These are phyloP conservation scores for Fusarium nygamai DNA, from an alignment of 2,329 filamentous ascomycete genomes.

Conservation along the genomic window DNA sequence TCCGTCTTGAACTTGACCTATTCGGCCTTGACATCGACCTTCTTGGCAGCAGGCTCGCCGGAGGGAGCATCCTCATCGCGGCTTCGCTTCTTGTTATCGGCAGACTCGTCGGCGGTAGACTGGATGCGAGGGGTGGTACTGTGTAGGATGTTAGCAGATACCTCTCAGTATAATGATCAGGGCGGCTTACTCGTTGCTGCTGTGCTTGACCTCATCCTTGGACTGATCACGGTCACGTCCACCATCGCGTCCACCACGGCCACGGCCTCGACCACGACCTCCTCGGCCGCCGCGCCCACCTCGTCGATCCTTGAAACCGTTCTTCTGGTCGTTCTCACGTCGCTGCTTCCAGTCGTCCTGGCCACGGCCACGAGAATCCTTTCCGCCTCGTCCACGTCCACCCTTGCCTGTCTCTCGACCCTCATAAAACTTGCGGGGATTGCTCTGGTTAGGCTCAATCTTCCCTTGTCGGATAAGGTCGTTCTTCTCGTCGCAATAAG, in stretches of 20 bases:
- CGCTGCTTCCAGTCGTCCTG: constrained; percentile 72
- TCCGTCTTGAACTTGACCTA: constrained; percentile 64
- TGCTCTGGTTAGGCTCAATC: constrained; percentile 65
- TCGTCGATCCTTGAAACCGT: constrained; percentile 63
- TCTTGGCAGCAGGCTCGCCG: constrained; percentile 66
- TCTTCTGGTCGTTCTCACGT: constrained; percentile 69
- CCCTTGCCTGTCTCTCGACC: constrained; percentile 54
- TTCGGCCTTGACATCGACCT: constrained; percentile 65
- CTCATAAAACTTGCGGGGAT: constrained; percentile 60
- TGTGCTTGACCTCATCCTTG: constrained; percentile 42
- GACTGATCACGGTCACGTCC: constrained; percentile 51
- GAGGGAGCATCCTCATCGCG: constrained; percentile 61
- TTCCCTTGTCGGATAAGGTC: constrained; percentile 77
- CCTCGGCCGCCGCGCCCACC: constrained; percentile 56
- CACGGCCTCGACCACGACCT: constrained; percentile 56
- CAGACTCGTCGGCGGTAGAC: constrained; percentile 52
- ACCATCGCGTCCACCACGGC: constrained; percentile 52
- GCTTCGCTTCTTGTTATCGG: constrained; percentile 61
- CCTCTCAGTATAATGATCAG: neutral
- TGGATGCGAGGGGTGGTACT: constrained; percentile 54
- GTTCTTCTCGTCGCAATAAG: constrained; percentile 83
- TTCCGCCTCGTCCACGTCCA: constrained; percentile 51
- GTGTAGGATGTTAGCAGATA: constrained; percentile 25
- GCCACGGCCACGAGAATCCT: constrained; percentile 54
- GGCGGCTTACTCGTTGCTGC: constrained; percentile 41